A percentile compares a stretch with the other conserved stretches of the same genome.
Conservation (phyloP, 73 alveolate species). For the Tetrahymena malaccensis region DNA sequence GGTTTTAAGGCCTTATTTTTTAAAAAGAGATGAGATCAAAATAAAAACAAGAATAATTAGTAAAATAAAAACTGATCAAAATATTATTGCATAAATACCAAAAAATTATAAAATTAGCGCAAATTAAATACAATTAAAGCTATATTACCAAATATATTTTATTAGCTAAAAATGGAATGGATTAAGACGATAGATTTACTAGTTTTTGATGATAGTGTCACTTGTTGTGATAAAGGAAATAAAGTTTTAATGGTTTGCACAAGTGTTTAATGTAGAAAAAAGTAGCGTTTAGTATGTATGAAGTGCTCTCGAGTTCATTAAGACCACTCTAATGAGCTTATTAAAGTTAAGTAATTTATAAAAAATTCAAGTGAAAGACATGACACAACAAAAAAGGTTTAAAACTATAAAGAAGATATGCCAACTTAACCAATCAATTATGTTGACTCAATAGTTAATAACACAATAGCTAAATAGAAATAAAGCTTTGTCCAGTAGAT, state of each 20-base stretch:
- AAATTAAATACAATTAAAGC: not conserved
- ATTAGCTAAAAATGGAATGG: not conserved
- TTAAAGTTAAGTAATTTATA: not conserved
- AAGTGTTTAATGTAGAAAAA: not conserved
- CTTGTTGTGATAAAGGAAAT: not conserved
- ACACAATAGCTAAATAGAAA: not conserved
- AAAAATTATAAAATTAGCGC: not conserved
- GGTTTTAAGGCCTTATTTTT: not conserved
- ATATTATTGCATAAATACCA: not conserved
- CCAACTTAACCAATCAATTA: not conserved
- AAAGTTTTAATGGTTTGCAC: not conserved
- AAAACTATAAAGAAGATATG: not conserved
- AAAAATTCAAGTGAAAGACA: not conserved
- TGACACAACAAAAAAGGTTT: not conserved
- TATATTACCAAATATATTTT: not conserved
- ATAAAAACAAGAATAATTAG: no score
- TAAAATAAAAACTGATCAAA: not conserved
- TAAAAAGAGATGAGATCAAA: not conserved
- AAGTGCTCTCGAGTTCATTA: not conserved
- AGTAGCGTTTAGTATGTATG: not conserved
- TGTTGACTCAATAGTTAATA: not conserved
- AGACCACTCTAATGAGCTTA: not conserved
- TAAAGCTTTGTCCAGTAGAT: not conserved
- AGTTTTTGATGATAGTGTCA: not conserved
- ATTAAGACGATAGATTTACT: not conserved